A percentile compares a stretch with the other conserved stretches of the same genome.
Evolutionary conservation across 148 eudicot species (phyloP).

Genomic region (Suaeda aralocaspica): DNA sequence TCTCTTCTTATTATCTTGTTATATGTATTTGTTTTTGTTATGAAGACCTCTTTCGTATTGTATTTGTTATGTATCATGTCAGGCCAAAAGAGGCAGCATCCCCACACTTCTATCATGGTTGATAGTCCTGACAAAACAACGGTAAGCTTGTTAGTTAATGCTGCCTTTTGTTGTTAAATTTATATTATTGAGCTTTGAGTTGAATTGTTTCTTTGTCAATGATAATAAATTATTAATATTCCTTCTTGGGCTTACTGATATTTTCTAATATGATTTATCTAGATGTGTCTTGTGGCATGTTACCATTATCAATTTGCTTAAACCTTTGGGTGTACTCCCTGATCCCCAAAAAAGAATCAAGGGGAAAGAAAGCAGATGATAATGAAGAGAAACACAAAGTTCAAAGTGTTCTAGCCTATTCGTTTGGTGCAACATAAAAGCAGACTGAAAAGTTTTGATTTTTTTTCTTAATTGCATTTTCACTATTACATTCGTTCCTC

Average conservation of each 20-base stretch:
- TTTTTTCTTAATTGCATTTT: too few relatives aligned
- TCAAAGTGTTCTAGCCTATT: too few relatives aligned
- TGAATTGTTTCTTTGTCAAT: background rate
- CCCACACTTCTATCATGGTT: slow-evolving; percentile 17
- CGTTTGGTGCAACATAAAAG: too few relatives aligned
- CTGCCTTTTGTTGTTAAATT: too few relatives aligned
- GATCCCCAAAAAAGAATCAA: background rate
- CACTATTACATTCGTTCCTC: too few relatives aligned
- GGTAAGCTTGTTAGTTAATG: slow-evolving; percentile 34
- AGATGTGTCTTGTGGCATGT: background rate
- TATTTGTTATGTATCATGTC: slow-evolving; percentile 13
- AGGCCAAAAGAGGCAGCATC: slow-evolving; percentile 33
- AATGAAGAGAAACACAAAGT: too few relatives aligned
- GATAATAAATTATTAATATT: slow-evolving; percentile 5
- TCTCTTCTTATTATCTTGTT: background rate
- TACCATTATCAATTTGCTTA: background rate
- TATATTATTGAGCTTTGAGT: slow-evolving; percentile 7
- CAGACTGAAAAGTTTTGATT: too few relatives aligned
- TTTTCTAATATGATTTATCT: background rate
- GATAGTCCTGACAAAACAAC: slow-evolving; percentile 25
- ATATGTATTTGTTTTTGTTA: background rate
- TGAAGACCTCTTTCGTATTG: background rate
- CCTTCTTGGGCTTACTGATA: background rate
- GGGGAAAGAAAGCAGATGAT: background rate
- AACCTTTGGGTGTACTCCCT: background rate